These are phyloP conservation scores for Curvularia eragrostidis DNA, from an alignment of 2,329 filamentous ascomycete genomes.

Conservation along the genomic window DNA sequence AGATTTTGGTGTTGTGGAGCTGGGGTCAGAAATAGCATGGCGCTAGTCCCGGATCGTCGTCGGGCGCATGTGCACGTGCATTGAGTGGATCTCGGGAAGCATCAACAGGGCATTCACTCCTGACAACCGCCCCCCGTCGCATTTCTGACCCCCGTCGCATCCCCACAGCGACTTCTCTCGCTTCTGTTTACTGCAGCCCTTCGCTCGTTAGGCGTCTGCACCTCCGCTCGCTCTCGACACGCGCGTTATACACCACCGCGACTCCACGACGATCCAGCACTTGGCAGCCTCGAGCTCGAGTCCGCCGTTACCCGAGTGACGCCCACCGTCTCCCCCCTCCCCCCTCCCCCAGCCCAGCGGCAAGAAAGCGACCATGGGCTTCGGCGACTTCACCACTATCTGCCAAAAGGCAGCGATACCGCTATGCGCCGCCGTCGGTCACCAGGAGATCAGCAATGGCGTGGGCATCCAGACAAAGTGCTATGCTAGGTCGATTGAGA, in stretches of 20 bases:
- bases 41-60: constrained; percentile 8
- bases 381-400: constrained; percentile 88
- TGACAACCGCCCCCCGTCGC: constrained; percentile 39
- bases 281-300: constrained; percentile 20
- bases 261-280: constrained; percentile 16
- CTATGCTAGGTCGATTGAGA: constrained; percentile 92
- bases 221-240: constrained; percentile 17
- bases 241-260: constrained; percentile 7
- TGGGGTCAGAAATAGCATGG: constrained; percentile 3
- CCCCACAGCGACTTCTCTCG: constrained; percentile 29
- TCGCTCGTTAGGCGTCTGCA: constrained; percentile 32
- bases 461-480: constrained; percentile 87
- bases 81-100: constrained; percentile 22
- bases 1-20: constrained; percentile 3
- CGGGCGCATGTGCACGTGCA: constrained; percentile 7
- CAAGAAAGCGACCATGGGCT: constrained; percentile 66
- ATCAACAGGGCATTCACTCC: constrained; percentile 33
- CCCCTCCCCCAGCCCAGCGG: constrained; percentile 20
- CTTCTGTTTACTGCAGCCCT: constrained; percentile 27
- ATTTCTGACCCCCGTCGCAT: constrained; percentile 29
- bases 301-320: constrained; percentile 16
- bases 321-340: background rate
- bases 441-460: constrained; percentile 69
- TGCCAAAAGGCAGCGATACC: constrained; percentile 86
- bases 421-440: constrained; percentile 84